phyloP scores from a whole-genome alignment of 2,329 filamentous ascomycete species.

The Colletotrichum sp. region DNA sequence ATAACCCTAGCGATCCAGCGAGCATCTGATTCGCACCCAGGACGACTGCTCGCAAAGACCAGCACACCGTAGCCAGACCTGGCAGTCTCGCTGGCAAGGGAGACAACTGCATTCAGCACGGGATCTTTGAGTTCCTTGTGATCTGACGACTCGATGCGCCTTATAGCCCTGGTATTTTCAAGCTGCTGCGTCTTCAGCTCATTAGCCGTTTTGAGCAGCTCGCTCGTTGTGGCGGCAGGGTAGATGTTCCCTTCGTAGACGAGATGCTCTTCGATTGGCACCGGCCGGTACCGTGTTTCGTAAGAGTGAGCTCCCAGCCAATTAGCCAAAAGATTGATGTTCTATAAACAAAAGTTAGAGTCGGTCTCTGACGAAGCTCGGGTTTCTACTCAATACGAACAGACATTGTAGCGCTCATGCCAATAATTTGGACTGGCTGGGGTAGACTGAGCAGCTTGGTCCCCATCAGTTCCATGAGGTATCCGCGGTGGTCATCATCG shows the following conservation, averaged over 20 bases:
- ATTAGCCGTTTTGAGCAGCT: slow-evolving; percentile 61
- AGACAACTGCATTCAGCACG: slow-evolving; percentile 72
- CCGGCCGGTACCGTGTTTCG: slow-evolving; percentile 73
- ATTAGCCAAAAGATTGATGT: slow-evolving; percentile 69
- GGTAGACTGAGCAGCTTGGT: slow-evolving; percentile 75
- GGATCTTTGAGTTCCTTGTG: slow-evolving; percentile 69
- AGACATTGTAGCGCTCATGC: slow-evolving; percentile 81
- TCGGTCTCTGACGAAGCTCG: background rate
- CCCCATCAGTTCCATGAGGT: slow-evolving; percentile 75
- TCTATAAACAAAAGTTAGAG: slow-evolving; percentile 47
- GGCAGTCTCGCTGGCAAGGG: slow-evolving; percentile 72
- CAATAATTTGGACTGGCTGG: slow-evolving; percentile 72
- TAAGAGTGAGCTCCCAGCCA: slow-evolving; percentile 78
- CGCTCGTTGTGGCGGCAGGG: slow-evolving; percentile 62
- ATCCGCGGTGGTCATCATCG: slow-evolving; percentile 77
- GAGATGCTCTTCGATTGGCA: slow-evolving; percentile 78
- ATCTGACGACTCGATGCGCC: slow-evolving; percentile 58
- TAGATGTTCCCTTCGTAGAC: slow-evolving; percentile 76
- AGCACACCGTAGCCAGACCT: slow-evolving; percentile 72
- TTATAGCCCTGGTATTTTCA: slow-evolving; percentile 44
- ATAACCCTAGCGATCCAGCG: slow-evolving; percentile 70
- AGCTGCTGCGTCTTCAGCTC: slow-evolving; percentile 47
- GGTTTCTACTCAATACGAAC: slow-evolving; percentile 44
- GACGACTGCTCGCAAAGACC: slow-evolving; percentile 75
- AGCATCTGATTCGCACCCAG: slow-evolving; percentile 72